Evolutionary conservation across 2,329 filamentous ascomycete species (phyloP).

Genomic region (Colletotrichum tabaci): DNA sequence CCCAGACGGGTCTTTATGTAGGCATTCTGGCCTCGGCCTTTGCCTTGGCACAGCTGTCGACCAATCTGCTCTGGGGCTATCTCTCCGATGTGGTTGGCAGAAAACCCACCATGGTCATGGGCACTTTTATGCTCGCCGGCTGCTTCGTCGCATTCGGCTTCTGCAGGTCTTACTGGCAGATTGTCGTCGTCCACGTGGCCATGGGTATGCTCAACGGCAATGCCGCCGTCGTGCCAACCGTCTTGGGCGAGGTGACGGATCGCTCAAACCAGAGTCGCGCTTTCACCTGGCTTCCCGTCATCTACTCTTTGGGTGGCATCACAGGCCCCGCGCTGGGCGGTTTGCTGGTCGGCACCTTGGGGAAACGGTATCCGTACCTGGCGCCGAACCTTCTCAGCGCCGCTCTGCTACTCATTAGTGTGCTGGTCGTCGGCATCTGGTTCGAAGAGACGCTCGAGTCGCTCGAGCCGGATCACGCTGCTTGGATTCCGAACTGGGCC

Average conservation of each 20-base stretch:
- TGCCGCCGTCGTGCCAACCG: conserved; percentile 93
- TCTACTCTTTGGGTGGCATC: conserved; percentile 96
- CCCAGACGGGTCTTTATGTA: conserved; percentile 87
- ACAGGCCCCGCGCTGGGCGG: conserved; percentile 94
- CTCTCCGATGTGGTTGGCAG: conserved; percentile 84
- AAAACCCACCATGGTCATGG: conserved; percentile 86
- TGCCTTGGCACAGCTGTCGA: conserved; percentile 91
- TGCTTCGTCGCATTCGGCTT: conserved; percentile 93
- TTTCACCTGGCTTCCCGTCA: conserved; percentile 93
- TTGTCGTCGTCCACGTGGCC: conserved; percentile 85
- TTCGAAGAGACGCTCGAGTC: conserved; percentile 88
- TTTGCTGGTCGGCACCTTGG: conserved; percentile 77
- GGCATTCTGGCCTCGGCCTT: conserved; percentile 92
- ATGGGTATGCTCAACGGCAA: conserved; percentile 98
- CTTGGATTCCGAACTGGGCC: conserved; percentile 53
- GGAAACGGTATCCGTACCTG: conserved; percentile 83
- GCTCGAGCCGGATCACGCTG: conserved; percentile 50
- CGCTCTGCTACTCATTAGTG: conserved; percentile 78
- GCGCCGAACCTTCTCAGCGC: conserved; percentile 87
- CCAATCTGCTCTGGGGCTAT: conserved; percentile 94
- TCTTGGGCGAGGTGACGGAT: conserved; percentile 94
- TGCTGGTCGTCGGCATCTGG: conserved; percentile 82
- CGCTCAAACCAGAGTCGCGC: conserved; percentile 93
- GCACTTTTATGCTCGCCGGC: conserved; percentile 84
- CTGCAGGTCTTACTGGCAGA: conserved; percentile 85